Percentiles rank a stretch among this genome's conserved stretches.
These are phyloP conservation scores for Myriangium duriaei DNA, from an alignment of 2,329 filamentous ascomycete genomes.

Conservation along the genomic window DNA sequence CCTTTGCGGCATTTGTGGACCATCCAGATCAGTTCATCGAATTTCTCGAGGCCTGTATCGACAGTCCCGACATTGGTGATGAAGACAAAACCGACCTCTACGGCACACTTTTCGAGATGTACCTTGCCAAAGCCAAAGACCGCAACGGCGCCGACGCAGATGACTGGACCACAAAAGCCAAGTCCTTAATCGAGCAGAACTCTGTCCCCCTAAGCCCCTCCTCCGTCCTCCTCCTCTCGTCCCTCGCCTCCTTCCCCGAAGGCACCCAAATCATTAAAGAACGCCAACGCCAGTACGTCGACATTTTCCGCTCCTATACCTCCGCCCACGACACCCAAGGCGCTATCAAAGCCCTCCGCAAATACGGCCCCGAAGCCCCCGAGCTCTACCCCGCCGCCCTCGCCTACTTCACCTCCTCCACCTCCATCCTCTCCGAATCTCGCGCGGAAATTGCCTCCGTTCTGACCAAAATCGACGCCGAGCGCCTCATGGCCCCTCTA, in stretches of 20 bases:
- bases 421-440: slow-evolving; percentile 69
- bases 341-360: slow-evolving; percentile 76
- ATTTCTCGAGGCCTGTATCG: slow-evolving; percentile 80
- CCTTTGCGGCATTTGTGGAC: slow-evolving; percentile 94
- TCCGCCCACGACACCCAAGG: slow-evolving; percentile 82
- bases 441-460: slow-evolving; percentile 72
- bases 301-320: slow-evolving; percentile 95
- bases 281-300: slow-evolving; percentile 78
- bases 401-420: slow-evolving; percentile 82
- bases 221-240: slow-evolving; percentile 83
- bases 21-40: slow-evolving; percentile 82
- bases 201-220: slow-evolving; percentile 84
- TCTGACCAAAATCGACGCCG: slow-evolving; percentile 73
- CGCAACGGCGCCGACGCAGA: slow-evolving; percentile 58
- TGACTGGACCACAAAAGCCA: slow-evolving; percentile 84
- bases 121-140: slow-evolving; percentile 73
- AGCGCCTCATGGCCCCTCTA: slow-evolving; percentile 85
- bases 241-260: slow-evolving; percentile 78
- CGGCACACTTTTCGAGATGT: slow-evolving; percentile 97
- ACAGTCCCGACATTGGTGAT: slow-evolving; percentile 56
- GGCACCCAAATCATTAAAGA: slow-evolving; percentile 89
- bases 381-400: slow-evolving; percentile 86
- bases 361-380: slow-evolving; percentile 84
- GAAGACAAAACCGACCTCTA: slow-evolving; percentile 76
- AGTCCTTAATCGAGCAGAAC: slow-evolving; percentile 70